Evolutionary conservation across 2,329 filamentous ascomycete species (phyloP).

Genomic region (Sphaerulina populicola): DNA sequence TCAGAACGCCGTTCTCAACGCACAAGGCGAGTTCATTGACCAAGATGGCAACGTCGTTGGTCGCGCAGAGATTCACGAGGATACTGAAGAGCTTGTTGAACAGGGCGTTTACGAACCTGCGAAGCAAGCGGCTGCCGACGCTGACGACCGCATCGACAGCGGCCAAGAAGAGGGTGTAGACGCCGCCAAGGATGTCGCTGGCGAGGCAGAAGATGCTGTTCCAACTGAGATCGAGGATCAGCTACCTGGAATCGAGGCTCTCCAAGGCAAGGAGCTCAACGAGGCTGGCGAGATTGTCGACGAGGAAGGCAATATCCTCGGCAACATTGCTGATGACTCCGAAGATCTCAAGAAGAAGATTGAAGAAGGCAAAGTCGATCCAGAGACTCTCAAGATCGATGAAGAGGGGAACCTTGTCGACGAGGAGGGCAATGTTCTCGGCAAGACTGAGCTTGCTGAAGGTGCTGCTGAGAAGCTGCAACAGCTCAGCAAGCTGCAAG

Average conservation of each 20-base stretch:
- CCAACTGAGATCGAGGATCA: slow-evolving; percentile 39
- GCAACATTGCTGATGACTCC: slow-evolving; percentile 38
- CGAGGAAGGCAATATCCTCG: slow-evolving; percentile 44
- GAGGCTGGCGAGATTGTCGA: slow-evolving; percentile 44
- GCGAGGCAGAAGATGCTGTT: slow-evolving; percentile 26
- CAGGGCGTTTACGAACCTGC: slow-evolving; percentile 41
- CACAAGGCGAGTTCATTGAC: slow-evolving; percentile 49
- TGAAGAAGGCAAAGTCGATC: slow-evolving; percentile 34
- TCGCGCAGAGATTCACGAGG: slow-evolving; percentile 44
- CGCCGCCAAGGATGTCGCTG: slow-evolving; percentile 26
- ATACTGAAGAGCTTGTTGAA: slow-evolving; percentile 37
- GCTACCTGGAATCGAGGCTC: slow-evolving; percentile 45
- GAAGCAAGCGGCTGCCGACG: slow-evolving; percentile 35
- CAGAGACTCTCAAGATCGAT: slow-evolving; percentile 44
- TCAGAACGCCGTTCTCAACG: slow-evolving; percentile 44
- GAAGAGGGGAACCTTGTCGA: slow-evolving; percentile 46
- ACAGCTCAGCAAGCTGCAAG: slow-evolving; percentile 32
- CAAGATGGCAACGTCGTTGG: slow-evolving; percentile 48
- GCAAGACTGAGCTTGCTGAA: slow-evolving; percentile 44
- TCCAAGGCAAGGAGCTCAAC: slow-evolving; percentile 46
- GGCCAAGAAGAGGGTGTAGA: slow-evolving; percentile 30
- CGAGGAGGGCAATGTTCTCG: slow-evolving; percentile 44
- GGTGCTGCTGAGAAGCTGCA: slow-evolving; percentile 43
- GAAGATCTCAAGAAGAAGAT: slow-evolving; percentile 36
- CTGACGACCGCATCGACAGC: slow-evolving; percentile 36